Conservation (phyloP, 352 stramenopile genomes). For the Phytophthora ramorum region DNA sequence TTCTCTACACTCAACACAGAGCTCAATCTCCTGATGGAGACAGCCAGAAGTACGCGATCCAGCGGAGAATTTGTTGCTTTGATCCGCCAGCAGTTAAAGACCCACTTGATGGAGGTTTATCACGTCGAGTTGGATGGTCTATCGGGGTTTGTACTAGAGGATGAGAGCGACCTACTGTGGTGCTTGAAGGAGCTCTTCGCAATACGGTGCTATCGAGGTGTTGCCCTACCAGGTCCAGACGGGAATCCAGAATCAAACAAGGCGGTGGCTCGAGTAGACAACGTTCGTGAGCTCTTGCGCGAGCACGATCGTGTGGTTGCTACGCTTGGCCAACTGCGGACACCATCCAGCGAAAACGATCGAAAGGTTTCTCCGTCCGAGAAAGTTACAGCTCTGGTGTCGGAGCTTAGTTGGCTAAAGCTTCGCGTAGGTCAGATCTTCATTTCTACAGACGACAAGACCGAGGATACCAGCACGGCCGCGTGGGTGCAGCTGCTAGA, state of each 20-base stretch:
- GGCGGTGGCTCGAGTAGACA: slow-evolving; percentile 23
- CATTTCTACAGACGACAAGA: neutral
- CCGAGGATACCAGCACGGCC: slow-evolving; percentile 1
- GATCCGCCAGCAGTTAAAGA: slow-evolving; percentile 60
- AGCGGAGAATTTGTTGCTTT: slow-evolving; percentile 43
- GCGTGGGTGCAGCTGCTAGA: slow-evolving; percentile 12
- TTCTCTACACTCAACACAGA: slow-evolving; percentile 24
- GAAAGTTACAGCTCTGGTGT: slow-evolving; percentile 8
- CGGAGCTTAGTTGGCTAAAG: slow-evolving; percentile 22
- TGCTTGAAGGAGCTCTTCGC: slow-evolving; percentile 45
- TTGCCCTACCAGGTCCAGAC: slow-evolving; percentile 8
- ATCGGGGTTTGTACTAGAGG: slow-evolving; percentile 27
- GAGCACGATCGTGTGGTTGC: slow-evolving; percentile 35
- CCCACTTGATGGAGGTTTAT: slow-evolving; percentile 52
- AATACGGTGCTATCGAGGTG: slow-evolving; percentile 38
- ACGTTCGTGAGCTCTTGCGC: slow-evolving; percentile 33
- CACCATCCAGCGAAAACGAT: neutral
- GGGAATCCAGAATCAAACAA: slow-evolving; percentile 2
- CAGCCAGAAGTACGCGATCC: slow-evolving; percentile 23
- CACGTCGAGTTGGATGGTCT: slow-evolving; percentile 37
- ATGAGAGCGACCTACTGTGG: slow-evolving; percentile 45
- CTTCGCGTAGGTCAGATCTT: slow-evolving; percentile 24
- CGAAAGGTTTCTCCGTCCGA: slow-evolving; percentile 7
- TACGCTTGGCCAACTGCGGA: neutral
- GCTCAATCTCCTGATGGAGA: slow-evolving; percentile 37